Conservation (phyloP, 1,284 basidiomycete genomes). For the Inonotus hispidus region DNA sequence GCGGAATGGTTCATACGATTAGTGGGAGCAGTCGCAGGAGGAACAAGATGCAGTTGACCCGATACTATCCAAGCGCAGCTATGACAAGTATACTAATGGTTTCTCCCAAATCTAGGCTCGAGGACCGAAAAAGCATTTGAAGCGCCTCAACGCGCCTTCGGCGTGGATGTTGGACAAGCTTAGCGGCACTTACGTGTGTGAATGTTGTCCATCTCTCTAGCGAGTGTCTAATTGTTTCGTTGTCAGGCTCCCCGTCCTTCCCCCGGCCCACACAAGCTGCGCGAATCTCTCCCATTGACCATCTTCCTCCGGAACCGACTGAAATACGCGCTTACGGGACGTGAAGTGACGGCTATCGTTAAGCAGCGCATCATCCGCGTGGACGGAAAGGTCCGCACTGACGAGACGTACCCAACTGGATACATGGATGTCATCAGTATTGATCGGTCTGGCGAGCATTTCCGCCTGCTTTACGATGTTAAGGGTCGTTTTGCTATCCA, state of each 20-base stretch:
- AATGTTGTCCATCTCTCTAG: constrained; percentile 8
- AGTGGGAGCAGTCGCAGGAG: neutral
- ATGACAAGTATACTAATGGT: constrained; percentile 7
- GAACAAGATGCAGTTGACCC: neutral
- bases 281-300: constrained; percentile 91
- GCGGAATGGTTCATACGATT: neutral
- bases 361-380: constrained; percentile 98
- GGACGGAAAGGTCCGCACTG: constrained; percentile 98
- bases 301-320: constrained; percentile 99
- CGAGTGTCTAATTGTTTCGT: constrained; percentile 9
- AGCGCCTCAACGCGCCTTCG: constrained; percentile 95
- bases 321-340: constrained; percentile 97
- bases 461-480: constrained; percentile 98
- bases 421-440: constrained; percentile 98
- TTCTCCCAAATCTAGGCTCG: constrained; percentile 56
- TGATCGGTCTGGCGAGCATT: constrained; percentile 98
- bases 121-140: constrained; percentile 99
- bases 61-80: no score
- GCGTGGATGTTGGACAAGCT: constrained; percentile 99
- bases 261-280: constrained; percentile 97
- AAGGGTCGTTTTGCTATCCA: constrained; percentile 99
- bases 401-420: constrained; percentile 94
- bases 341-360: constrained; percentile 94
- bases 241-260: constrained; percentile 89
- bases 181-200: constrained; percentile 91